Evolutionary conservation across 257 asterid genomes (phyloP), one percentile per base, ranked within the genome.

Genomic region (Przewalskia tangutica): DNA sequence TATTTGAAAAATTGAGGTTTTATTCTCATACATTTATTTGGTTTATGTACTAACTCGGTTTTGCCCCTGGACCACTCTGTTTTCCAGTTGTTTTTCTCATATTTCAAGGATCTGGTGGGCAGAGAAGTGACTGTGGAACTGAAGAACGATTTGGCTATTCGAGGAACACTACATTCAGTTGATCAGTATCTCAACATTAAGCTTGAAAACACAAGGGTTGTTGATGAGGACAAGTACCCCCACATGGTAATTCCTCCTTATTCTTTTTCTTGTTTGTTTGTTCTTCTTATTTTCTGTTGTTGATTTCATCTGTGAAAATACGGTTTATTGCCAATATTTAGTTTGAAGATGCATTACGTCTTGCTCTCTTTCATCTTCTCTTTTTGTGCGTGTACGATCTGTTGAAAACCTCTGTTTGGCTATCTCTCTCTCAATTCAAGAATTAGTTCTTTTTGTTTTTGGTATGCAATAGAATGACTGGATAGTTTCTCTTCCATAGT

Each of bases 81-180:
- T 75, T 82, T 87, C 91, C 93, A 95, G 98, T 88, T 95, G 93
- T 95, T 95, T 87, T 95, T 95, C 93, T 95, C 99, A 84, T 95
- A 95, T 78, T 95, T 95, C 94, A 95, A 94, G 93, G 98, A 94
- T 79, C 88, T 95, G 89, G 99, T 95, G 66, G 99, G 99, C 32
- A 87, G 97, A 81, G 99, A 95, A 90, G 99, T 95, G 79, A 94
- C 98, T 13, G 99, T 95, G 77, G 98, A 95, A 86, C 84, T 95
- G 79, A 95, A 95, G 97, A 95, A 95, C 77, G 99, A 95, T 87
- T 90, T 95, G 82, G 99, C 99, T 1, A 93, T 95, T 75, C 87
- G 94, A 79, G 98, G 99, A 23, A 95, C 97, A 56, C 93, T 95
- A 53, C 98, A 93, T 84, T 95, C 99, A 13, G 99, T 95, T 77